Percentiles rank a stretch among this genome's conserved stretches.
Evolutionary conservation across 108 stramenopile species (phyloP).

Genomic region (Skeletonema grethae): DNA sequence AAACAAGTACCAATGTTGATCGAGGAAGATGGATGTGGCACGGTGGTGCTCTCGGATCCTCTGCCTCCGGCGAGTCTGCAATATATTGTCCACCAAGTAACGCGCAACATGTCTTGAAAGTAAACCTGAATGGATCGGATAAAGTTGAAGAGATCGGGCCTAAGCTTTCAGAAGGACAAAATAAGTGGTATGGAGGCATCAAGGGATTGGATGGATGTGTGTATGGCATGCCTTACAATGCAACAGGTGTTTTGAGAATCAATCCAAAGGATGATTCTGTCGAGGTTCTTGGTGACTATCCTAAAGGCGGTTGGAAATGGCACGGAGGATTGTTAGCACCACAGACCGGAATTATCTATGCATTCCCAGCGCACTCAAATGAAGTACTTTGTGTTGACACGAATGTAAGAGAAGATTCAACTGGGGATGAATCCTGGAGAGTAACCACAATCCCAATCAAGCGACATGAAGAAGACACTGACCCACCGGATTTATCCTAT

Average conservation of each 20-base stretch:
- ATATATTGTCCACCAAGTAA: slow-evolving; percentile 87
- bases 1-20: slow-evolving; percentile 21
- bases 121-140: slow-evolving; percentile 51
- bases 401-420: slow-evolving; percentile 15
- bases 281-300: slow-evolving; percentile 34
- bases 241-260: slow-evolving; percentile 42
- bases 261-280: slow-evolving; percentile 36
- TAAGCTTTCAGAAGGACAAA: slow-evolving; percentile 33
- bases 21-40: slow-evolving; percentile 51
- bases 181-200: slow-evolving; percentile 84
- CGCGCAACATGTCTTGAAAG: slow-evolving; percentile 75
- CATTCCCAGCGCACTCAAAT: slow-evolving; percentile 43
- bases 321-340: slow-evolving; percentile 54
- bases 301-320: slow-evolving; percentile 38
- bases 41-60: slow-evolving; percentile 31
- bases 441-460: slow-evolving; percentile 41
- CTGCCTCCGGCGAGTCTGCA: slow-evolving; percentile 29
- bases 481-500: slow-evolving; percentile 28
- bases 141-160: slow-evolving; percentile 37
- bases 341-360: slow-evolving; percentile 42
- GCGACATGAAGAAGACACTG: slow-evolving; percentile 29
- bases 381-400: slow-evolving; percentile 51
- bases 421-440: slow-evolving; percentile 36
- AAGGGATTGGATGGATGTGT: slow-evolving; percentile 49
- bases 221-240: slow-evolving; percentile 40